Conservation (phyloP, 768 basidiomycete species). For the Phaeotremella skinneri region DNA sequence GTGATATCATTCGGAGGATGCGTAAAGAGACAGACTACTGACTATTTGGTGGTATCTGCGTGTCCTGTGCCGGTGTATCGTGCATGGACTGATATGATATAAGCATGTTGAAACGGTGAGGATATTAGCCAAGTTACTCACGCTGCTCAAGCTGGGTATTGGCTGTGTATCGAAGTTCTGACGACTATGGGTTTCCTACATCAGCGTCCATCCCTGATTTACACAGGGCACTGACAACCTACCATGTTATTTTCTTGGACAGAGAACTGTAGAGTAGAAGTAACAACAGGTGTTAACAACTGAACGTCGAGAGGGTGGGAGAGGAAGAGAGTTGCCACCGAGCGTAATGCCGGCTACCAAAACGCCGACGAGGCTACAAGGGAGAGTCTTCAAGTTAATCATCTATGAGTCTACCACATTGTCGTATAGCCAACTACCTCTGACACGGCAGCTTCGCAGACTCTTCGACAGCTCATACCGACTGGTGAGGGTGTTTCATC, state of each 20-base stretch:
- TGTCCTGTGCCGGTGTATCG: slow-evolving; percentile 96
- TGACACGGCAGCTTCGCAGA: too few species aligned
- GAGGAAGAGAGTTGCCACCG: too few species aligned
- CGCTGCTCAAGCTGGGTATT: slow-evolving; percentile 94
- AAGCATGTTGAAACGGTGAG: neutral
- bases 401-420: too few species aligned
- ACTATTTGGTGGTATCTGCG: slow-evolving; percentile 96
- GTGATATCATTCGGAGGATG: neutral
- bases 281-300: too few species aligned
- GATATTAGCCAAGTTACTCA: slow-evolving; percentile 57
- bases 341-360: too few species aligned
- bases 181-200: slow-evolving; percentile 54
- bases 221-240: too few species aligned
- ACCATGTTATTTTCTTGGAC: too few species aligned
- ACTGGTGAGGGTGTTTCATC: neutral
- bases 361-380: too few species aligned
- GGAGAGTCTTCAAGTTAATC: too few species aligned
- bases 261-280: too few species aligned
- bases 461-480: neutral
- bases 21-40: slow-evolving; percentile 47
- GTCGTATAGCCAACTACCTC: neutral
- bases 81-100: slow-evolving; percentile 69
- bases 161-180: slow-evolving; percentile 89
- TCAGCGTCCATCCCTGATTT: neutral
- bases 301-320: too few species aligned